Evolutionary conservation across 805 yeast genomes (phyloP).

Genomic region (Ogataea siamensis): DNA sequence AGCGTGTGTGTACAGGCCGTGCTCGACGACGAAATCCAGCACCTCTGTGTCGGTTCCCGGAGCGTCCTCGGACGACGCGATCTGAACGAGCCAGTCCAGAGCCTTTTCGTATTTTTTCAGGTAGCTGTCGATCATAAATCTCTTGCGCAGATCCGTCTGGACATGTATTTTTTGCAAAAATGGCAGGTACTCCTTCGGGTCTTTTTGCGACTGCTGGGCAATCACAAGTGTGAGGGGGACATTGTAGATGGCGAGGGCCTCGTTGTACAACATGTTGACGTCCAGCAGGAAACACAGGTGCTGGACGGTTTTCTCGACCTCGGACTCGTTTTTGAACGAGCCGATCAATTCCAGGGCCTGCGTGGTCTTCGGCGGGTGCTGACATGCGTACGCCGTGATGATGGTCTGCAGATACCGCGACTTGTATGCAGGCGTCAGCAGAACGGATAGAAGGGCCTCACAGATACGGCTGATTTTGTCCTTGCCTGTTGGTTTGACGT

Average conservation of each 20-base stretch:
- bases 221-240: conserved; percentile 74
- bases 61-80: conserved; percentile 37
- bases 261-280: conserved; percentile 75
- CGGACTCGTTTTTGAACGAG: conserved; percentile 43
- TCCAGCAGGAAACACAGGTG: conserved; percentile 91
- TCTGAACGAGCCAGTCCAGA: conserved; percentile 56
- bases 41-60: conserved; percentile 52
- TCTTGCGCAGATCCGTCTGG: conserved; percentile 62
- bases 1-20: conserved; percentile 69
- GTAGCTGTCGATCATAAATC: conserved; percentile 76
- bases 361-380: conserved; percentile 78
- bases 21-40: conserved; percentile 63
- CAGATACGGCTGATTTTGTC: conserved; percentile 74
- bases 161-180: conserved; percentile 78
- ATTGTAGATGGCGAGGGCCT: conserved; percentile 79
- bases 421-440: conserved; percentile 50
- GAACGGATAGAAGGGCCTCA: conserved; percentile 58
- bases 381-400: conserved; percentile 89
- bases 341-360: conserved; percentile 71
- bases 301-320: conserved; percentile 61
- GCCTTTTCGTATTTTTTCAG: conserved; percentile 71
- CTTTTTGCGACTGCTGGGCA: conserved; percentile 96
- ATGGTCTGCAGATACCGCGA: conserved; percentile 68
- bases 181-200: conserved; percentile 95
- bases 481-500: conserved; percentile 21